phyloP scores from a whole-genome alignment of 2,329 filamentous ascomycete genomes.

The Beauveria asiatica region DNA sequence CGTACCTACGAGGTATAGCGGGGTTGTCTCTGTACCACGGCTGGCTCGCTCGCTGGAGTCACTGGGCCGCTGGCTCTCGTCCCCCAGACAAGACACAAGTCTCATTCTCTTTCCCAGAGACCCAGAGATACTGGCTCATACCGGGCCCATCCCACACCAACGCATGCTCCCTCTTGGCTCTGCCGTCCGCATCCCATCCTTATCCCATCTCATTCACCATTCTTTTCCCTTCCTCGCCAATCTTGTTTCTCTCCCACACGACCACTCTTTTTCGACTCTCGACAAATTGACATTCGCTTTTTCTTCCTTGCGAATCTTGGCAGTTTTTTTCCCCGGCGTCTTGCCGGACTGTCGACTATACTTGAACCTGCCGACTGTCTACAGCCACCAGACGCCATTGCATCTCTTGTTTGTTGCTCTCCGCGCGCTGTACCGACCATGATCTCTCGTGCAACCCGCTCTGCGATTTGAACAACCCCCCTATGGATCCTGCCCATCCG shows the following conservation, averaged over 20 bases:
- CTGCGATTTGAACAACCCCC: not conserved
- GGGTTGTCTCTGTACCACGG: not conserved
- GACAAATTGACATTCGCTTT: not conserved
- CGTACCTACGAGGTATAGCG: not conserved
- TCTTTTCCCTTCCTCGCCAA: not conserved
- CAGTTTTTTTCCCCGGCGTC: not conserved
- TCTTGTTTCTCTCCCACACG: not conserved
- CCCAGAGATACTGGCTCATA: not conserved
- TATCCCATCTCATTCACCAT: conserved; percentile 2
- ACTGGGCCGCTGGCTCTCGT: not conserved
- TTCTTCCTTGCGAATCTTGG: not conserved
- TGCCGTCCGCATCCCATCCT: not conserved
- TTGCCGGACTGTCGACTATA: not conserved
- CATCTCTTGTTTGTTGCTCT: not conserved
- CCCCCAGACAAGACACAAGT: not conserved
- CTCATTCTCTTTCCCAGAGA: not conserved
- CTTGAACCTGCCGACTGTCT: not conserved
- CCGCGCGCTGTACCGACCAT: not conserved
- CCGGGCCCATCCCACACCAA: not conserved
- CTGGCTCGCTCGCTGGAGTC: not conserved
- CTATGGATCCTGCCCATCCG: conserved; percentile 8
- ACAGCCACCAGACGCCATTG: not conserved
- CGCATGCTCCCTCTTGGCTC: not conserved
- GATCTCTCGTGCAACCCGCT: conserved; percentile 1
- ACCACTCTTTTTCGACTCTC: not conserved